Evolutionary conservation across 768 basidiomycete species (phyloP).

Genomic region (Auricularia cornea): DNA sequence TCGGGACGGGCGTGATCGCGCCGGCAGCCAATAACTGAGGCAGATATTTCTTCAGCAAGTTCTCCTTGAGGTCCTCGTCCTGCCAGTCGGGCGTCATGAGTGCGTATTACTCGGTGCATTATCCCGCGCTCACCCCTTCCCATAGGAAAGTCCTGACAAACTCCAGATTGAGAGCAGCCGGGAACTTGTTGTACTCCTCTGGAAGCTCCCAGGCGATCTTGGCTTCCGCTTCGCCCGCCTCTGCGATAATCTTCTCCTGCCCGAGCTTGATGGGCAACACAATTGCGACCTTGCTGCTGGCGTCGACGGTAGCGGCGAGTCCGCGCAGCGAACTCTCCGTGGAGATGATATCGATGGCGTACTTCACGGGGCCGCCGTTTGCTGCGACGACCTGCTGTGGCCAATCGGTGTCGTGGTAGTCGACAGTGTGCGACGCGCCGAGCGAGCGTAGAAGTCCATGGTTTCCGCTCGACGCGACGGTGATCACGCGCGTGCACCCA

Average conservation of each 20-base stretch:
- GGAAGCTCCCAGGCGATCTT: constrained; percentile 20
- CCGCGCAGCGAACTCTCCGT: constrained; percentile 27
- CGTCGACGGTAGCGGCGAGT: constrained; percentile 30
- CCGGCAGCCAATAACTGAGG: constrained; percentile 32
- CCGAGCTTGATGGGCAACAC: constrained; percentile 42
- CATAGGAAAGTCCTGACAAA: constrained; percentile 36
- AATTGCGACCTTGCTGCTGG: constrained; percentile 33
- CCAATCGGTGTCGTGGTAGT: constrained; percentile 33
- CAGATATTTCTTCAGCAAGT: constrained; percentile 38
- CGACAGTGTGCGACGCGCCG: constrained; percentile 34
- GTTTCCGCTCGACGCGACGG: constrained; percentile 33
- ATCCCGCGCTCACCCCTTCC: too few species aligned
- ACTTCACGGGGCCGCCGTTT: constrained; percentile 24
- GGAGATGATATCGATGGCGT: constrained; percentile 33
- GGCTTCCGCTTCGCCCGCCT: constrained; percentile 15
- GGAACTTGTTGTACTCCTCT: constrained; percentile 29
- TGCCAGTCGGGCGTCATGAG: constrained; percentile 21
- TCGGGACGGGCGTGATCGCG: constrained; percentile 33
- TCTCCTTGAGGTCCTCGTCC: constrained; percentile 35
- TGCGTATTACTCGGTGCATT: too few species aligned
- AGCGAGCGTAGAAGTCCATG: constrained; percentile 30
- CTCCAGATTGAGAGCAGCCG: constrained; percentile 26
- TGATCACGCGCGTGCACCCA: constrained; percentile 35
- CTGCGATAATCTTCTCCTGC: constrained; percentile 24
- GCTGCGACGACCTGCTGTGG: constrained; percentile 27